Conservation (phyloP, 2,329 filamentous ascomycete genomes). For the Alternaria angustiovoidea region DNA sequence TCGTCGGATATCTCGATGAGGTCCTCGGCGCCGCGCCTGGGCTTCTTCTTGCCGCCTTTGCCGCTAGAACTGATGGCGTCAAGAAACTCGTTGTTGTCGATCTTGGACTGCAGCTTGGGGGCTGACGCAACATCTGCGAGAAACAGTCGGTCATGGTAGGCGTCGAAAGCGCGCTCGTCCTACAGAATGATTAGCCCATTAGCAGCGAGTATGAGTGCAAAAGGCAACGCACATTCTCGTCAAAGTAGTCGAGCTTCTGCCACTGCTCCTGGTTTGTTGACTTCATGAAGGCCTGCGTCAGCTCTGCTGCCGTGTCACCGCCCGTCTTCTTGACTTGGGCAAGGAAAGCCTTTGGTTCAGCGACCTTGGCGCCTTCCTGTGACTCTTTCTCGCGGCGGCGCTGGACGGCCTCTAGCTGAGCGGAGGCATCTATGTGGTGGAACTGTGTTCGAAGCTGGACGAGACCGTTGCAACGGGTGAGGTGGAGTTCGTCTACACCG, state of each 20-base stretch:
- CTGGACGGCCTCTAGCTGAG: constrained; percentile 71
- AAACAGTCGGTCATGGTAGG: constrained; percentile 78
- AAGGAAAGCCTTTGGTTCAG: constrained; percentile 78
- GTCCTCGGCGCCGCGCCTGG: constrained; percentile 36
- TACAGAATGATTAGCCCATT: constrained; percentile 25
- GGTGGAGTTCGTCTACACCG: constrained; percentile 78
- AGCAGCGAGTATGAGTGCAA: constrained; percentile 11
- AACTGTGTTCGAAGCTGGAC: constrained; percentile 91
- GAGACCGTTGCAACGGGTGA: constrained; percentile 82
- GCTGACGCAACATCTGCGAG: constrained; percentile 55
- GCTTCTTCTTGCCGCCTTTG: constrained; percentile 52
- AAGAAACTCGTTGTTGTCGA: constrained; percentile 67
- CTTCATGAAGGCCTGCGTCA: constrained; percentile 79
- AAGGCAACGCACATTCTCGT: constrained; percentile 70
- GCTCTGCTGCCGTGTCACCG: constrained; percentile 70
- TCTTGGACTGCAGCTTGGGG: constrained; percentile 61
- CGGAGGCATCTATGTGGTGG: constrained; percentile 86
- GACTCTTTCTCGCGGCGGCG: constrained; percentile 57
- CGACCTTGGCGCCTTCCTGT: constrained; percentile 52
- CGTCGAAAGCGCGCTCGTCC: constrained; percentile 74
- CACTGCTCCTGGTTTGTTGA: constrained; percentile 83
- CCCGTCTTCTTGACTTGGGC: constrained; percentile 83
- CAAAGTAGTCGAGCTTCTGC: constrained; percentile 79
- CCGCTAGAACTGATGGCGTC: constrained; percentile 67
- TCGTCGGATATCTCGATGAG: constrained; percentile 46